Conservation (phyloP, 768 basidiomycete species). For the Trametopsis cervina region DNA sequence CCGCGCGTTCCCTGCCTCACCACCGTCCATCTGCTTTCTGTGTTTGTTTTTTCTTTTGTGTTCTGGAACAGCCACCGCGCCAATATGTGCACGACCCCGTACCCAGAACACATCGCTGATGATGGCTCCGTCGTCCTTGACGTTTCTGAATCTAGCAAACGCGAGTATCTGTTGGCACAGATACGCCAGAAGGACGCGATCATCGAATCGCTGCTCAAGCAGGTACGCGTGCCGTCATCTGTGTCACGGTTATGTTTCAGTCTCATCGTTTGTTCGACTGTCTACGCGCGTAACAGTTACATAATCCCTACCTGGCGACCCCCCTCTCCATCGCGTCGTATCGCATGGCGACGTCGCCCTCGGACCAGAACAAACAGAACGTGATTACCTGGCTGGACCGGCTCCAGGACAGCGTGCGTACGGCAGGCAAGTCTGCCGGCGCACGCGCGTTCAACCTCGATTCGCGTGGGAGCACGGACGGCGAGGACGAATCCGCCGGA, state of each 20-base stretch:
- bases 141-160: conserved; percentile 50
- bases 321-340: conserved; percentile 77
- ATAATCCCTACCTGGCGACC: conserved; percentile 76
- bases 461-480: conserved; percentile 27
- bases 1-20: conserved; percentile 3
- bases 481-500: conserved; percentile 19
- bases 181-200: conserved; percentile 84
- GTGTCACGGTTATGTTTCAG: neutral
- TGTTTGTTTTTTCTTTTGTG: no score
- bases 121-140: conserved; percentile 15
- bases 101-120: neutral
- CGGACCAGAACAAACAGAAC: conserved; percentile 60
- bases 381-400: conserved; percentile 74
- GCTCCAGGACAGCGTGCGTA: conserved; percentile 48
- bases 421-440: conserved; percentile 37
- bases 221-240: conserved; percentile 35
- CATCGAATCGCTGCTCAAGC: conserved; percentile 79
- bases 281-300: conserved; percentile 37
- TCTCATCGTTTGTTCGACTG: neutral
- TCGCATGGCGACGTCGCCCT: conserved; percentile 69
- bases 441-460: conserved; percentile 39
- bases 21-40: no score
- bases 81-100: neutral
- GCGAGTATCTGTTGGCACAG: conserved; percentile 80
- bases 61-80: neutral